These are phyloP conservation scores for Drosera spatulata DNA, from an alignment of 179 eudicot species.

Conservation along the genomic window DNA sequence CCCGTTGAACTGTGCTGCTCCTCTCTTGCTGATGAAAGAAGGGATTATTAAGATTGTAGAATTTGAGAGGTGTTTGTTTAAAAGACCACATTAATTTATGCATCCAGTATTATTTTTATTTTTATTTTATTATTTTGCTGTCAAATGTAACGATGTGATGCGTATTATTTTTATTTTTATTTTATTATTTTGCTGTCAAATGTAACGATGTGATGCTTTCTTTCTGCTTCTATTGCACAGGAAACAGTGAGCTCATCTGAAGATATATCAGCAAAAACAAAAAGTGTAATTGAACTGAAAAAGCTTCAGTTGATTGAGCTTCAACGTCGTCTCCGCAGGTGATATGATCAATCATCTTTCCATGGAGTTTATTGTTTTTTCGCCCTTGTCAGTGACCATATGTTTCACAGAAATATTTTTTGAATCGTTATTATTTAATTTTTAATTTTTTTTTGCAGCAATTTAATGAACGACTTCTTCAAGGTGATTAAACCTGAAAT, in stretches of 20 bases:
- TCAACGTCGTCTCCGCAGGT: conserved; percentile 95
- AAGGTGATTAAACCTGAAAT: conserved; percentile 72
- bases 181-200: not conserved
- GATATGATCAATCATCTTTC: conserved; percentile 9
- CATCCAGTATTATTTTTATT: not conserved
- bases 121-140: not conserved
- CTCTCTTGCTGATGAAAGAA: too few relatives aligned
- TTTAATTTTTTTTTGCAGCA: conserved; percentile 35
- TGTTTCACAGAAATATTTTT: not conserved
- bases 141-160: not conserved
- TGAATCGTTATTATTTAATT: conserved; percentile 4
- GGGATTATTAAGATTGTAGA: too few relatives aligned
- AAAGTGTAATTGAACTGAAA: conserved; percentile 91
- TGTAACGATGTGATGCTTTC: not conserved
- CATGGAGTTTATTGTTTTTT: not conserved
- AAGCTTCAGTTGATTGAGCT: conserved; percentile 84
- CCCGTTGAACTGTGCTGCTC: too few relatives aligned
- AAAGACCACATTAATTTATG: too few relatives aligned
- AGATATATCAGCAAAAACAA: conserved; percentile 90
- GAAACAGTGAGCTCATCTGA: conserved; percentile 83
- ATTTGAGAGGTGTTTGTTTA: too few relatives aligned
- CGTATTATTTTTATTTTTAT: not conserved
- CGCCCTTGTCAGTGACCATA: not conserved
- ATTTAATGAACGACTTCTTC: conserved; percentile 77
- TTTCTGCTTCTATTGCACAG: conserved; percentile 23